These are phyloP conservation scores for Chrysoporthe puriensis DNA, from an alignment of 2,329 filamentous ascomycete species.

Conservation along the genomic window DNA sequence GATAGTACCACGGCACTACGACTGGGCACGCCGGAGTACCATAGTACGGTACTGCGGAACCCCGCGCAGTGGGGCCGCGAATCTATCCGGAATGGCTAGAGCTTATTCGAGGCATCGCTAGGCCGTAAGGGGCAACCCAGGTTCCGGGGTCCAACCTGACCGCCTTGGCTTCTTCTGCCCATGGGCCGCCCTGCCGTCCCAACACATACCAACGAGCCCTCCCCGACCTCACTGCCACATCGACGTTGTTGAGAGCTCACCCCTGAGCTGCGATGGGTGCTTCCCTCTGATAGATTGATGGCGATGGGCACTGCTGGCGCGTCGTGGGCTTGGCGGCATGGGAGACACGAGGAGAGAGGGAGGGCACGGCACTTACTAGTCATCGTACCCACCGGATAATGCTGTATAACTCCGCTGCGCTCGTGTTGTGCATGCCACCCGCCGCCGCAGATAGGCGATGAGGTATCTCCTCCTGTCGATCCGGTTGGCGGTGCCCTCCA, in stretches of 20 bases:
- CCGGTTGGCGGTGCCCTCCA: conserved; percentile 6
- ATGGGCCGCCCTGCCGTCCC: background rate
- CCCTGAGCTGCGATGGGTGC: background rate
- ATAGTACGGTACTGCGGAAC: background rate
- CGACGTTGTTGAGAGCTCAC: conserved; percentile 2
- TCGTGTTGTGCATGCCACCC: background rate
- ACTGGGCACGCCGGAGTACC: too few relatives aligned
- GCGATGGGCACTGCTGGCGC: too few relatives aligned
- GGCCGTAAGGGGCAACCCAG: conserved; percentile 22
- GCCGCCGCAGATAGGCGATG: background rate
- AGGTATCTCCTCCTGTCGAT: conserved; percentile 17
- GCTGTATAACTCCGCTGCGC: background rate
- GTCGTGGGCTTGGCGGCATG: too few relatives aligned
- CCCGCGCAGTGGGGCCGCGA: conserved; percentile 4
- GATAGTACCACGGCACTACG: background rate
- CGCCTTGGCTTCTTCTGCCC: conserved; percentile 5
- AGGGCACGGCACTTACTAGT: too few relatives aligned
- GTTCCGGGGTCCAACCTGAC: conserved; percentile 16
- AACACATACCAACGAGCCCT: conserved; percentile 8
- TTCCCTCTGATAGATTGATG: too few relatives aligned
- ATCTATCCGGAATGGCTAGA: conserved; percentile 6
- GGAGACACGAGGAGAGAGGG: too few relatives aligned
- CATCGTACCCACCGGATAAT: too few relatives aligned
- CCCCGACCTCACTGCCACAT: background rate
- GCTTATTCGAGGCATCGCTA: conserved; percentile 17